Percentiles rank a stretch among this genome's conserved stretches.
Evolutionary conservation across 2,329 filamentous ascomycete species (phyloP).

Genomic region (Myriosclerotinia duriaeana): DNA sequence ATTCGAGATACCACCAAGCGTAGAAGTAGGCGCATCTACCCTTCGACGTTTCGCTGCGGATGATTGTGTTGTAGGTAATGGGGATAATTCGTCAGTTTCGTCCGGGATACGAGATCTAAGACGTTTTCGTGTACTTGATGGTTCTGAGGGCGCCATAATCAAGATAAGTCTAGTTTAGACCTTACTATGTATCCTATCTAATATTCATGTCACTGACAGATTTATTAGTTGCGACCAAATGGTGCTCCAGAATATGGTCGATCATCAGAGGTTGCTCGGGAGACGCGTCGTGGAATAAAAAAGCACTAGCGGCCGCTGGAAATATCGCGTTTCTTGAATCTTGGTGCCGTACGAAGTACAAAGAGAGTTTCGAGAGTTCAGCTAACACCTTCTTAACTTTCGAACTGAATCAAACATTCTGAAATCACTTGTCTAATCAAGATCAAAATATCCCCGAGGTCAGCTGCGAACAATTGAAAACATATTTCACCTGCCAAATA

Average conservation of each 20-base stretch:
- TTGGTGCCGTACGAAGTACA: not conserved
- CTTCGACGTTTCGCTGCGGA: slow-evolving; percentile 23
- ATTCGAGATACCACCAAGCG: slow-evolving; percentile 3
- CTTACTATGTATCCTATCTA: not conserved
- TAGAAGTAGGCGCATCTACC: slow-evolving; percentile 14
- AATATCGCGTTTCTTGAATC: not conserved
- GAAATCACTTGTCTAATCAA: too few species aligned
- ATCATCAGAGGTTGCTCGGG: slow-evolving; percentile 9
- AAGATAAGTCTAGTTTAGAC: not conserved
- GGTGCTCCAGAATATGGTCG: not conserved
- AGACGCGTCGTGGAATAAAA: slow-evolving; percentile 18
- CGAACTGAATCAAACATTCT: too few species aligned
- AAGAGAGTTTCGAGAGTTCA: too few species aligned
- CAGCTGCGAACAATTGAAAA: too few species aligned
- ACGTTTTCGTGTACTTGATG: slow-evolving; percentile 22
- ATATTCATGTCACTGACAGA: slow-evolving; percentile 8
- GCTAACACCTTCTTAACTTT: too few species aligned
- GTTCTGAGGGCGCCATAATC: slow-evolving; percentile 15
- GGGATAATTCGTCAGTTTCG: slow-evolving; percentile 20
- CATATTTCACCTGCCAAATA: too few species aligned
- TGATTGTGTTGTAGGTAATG: slow-evolving; percentile 17
- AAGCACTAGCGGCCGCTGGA: slow-evolving; percentile 17
- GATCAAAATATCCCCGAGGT: too few species aligned
- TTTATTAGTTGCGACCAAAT: not conserved
- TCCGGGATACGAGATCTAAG: slow-evolving; percentile 22